These are phyloP conservation scores for Amphichorda felina DNA, from an alignment of 2,329 filamentous ascomycete species.

Conservation along the genomic window DNA sequence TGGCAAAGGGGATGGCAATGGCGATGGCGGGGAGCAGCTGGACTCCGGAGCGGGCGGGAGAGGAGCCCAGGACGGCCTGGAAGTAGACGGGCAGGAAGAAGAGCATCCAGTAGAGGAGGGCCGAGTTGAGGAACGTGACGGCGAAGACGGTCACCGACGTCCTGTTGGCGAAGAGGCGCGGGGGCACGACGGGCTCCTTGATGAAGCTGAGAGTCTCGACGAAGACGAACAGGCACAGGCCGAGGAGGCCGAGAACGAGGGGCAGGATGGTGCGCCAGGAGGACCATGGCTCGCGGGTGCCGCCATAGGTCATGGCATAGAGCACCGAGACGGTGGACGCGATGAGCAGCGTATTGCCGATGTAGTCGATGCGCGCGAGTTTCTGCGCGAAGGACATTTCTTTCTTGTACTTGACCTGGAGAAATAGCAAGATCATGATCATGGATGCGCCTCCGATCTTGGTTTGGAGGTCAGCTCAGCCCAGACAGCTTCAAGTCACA, in stretches of 20 bases:
- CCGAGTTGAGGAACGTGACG: conserved; percentile 10
- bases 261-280: conserved; percentile 10
- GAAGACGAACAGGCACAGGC: conserved; percentile 17
- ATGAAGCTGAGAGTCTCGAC: conserved; percentile 12
- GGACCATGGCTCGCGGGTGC: conserved; percentile 4
- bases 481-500: no score
- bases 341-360: conserved; percentile 25
- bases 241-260: conserved; percentile 23
- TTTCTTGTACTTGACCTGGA: conserved; percentile 8
- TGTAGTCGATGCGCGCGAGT: conserved; percentile 21
- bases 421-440: conserved; percentile 8
- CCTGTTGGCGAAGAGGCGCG: conserved; percentile 9
- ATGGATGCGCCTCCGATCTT: conserved; percentile 9
- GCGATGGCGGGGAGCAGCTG: conserved; percentile 17
- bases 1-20: conserved; percentile 14
- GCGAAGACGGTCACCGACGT: conserved; percentile 11
- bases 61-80: conserved; percentile 22
- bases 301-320: conserved; percentile 6
- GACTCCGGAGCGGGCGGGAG: conserved; percentile 19
- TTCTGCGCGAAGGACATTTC: conserved; percentile 4
- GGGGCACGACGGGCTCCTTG: conserved; percentile 11
- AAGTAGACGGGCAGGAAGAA: conserved; percentile 35
- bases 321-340: conserved; percentile 14
- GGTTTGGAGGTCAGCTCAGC: no score
- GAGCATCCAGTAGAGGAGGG: conserved; percentile 19